Evolutionary conservation across 2,329 filamentous ascomycete species (phyloP).

Genomic region (Penicillium sp.): DNA sequence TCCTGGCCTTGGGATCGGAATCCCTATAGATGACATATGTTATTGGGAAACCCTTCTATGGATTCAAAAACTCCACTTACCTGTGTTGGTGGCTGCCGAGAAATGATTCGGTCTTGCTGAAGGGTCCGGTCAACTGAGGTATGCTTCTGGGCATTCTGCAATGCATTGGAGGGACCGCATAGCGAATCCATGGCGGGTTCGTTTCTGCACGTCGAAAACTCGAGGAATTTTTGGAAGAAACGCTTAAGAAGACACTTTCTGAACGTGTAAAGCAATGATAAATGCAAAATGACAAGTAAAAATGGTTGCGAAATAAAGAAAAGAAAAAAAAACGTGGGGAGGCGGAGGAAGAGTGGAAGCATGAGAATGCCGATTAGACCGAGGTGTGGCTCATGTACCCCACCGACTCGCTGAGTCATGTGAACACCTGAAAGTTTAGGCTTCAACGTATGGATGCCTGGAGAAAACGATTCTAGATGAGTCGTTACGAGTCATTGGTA

Average conservation of each 20-base stretch:
- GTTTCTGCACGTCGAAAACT: neutral
- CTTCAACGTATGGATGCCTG: too few species aligned
- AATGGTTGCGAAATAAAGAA: neutral
- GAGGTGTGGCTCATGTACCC: neutral
- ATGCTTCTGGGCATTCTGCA: slow-evolving; percentile 72
- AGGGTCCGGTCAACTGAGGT: slow-evolving; percentile 65
- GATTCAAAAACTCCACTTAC: slow-evolving; percentile 38
- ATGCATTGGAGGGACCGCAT: slow-evolving; percentile 73
- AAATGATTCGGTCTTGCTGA: slow-evolving; percentile 68
- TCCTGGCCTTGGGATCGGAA: slow-evolving; percentile 61
- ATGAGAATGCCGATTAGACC: neutral
- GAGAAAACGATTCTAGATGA: too few species aligned
- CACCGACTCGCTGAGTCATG: neutral
- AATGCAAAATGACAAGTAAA: too few species aligned
- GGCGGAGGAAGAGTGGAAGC: neutral
- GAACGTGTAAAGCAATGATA: too few species aligned
- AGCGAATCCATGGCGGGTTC: slow-evolving; percentile 59
- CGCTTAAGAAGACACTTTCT: too few species aligned
- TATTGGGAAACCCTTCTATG: neutral
- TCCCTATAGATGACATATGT: slow-evolving; percentile 44
- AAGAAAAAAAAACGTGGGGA: neutral
- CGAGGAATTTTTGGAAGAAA: neutral
- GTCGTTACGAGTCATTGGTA: too few species aligned
- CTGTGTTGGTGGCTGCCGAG: slow-evolving; percentile 55
- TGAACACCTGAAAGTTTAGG: neutral